Percentiles rank a stretch among this genome's conserved stretches.
phyloP scores from a whole-genome alignment of 2,329 filamentous ascomycete species.

The Thielaviopsis populi region DNA sequence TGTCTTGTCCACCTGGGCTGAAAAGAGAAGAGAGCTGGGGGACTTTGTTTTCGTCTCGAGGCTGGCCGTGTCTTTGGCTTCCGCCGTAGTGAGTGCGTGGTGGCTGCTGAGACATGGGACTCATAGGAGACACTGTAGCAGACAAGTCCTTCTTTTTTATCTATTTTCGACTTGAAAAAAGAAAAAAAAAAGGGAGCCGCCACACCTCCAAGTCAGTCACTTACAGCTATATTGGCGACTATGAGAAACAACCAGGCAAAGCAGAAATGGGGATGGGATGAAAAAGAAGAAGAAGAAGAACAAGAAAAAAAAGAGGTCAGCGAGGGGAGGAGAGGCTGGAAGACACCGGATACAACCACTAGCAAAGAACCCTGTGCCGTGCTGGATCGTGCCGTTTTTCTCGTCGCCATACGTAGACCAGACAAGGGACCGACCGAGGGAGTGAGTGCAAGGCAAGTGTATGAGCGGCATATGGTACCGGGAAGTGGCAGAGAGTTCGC shows the following conservation, averaged over 20 bases:
- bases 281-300: too few relatives aligned
- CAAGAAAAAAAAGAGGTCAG: slow-evolving; percentile 1
- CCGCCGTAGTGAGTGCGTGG: too few relatives aligned
- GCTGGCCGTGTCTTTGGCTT: background rate
- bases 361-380: background rate
- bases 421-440: background rate
- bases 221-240: background rate
- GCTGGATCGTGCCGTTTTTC: background rate
- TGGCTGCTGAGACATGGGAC: background rate
- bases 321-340: background rate
- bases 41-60: background rate
- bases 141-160: background rate
- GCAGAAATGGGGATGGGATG: background rate
- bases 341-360: background rate
- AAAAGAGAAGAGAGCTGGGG: background rate
- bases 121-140: too few relatives aligned
- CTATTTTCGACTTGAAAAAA: background rate
- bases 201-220: background rate
- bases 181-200: background rate
- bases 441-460: too few relatives aligned
- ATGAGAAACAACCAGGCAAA: background rate
- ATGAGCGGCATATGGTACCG: too few relatives aligned
- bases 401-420: background rate
- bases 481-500: too few relatives aligned
- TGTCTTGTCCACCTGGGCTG: slow-evolving; percentile 2